Conservation (phyloP, 805 yeast genomes). For the Lipomyces lipofer region DNA sequence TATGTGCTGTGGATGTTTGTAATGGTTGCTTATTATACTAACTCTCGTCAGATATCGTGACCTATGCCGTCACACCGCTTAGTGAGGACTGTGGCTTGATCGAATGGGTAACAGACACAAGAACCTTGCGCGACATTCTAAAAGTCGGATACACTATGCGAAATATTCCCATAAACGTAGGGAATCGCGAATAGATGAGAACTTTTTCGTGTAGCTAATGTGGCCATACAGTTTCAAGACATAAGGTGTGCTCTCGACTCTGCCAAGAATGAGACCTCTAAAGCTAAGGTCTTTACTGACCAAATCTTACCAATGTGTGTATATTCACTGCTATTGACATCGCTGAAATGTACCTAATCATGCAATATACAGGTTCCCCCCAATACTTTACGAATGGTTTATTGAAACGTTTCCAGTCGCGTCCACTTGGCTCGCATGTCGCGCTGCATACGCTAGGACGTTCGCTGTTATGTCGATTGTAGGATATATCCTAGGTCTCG, state of each 20-base stretch:
- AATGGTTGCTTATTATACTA: too few species aligned
- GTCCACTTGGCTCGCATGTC: conserved; percentile 75
- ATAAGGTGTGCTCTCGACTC: too few species aligned
- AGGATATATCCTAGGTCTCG: conserved; percentile 89
- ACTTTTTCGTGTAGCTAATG: background rate
- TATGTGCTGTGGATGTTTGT: background rate
- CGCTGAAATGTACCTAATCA: too few species aligned
- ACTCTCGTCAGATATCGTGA: conserved; percentile 49
- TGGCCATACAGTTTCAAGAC: background rate
- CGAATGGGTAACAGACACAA: conserved; percentile 80
- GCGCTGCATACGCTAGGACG: conserved; percentile 73
- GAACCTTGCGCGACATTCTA: conserved; percentile 67
- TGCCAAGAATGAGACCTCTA: too few species aligned
- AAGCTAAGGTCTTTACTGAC: conserved; percentile 8
- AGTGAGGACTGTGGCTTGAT: conserved; percentile 86
- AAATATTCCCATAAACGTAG: conserved; percentile 37
- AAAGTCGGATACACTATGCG: conserved; percentile 46
- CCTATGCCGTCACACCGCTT: conserved; percentile 86
- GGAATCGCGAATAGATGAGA: background rate
- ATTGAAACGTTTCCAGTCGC: conserved; percentile 89
- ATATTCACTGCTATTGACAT: too few species aligned
- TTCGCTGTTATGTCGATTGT: conserved; percentile 97
- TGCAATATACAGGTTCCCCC: conserved; percentile 58
- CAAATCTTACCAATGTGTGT: conserved; percentile 24
- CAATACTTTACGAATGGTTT: conserved; percentile 85